phyloP scores from a whole-genome alignment of 768 basidiomycete species.

The Dentipellis sp. region DNA sequence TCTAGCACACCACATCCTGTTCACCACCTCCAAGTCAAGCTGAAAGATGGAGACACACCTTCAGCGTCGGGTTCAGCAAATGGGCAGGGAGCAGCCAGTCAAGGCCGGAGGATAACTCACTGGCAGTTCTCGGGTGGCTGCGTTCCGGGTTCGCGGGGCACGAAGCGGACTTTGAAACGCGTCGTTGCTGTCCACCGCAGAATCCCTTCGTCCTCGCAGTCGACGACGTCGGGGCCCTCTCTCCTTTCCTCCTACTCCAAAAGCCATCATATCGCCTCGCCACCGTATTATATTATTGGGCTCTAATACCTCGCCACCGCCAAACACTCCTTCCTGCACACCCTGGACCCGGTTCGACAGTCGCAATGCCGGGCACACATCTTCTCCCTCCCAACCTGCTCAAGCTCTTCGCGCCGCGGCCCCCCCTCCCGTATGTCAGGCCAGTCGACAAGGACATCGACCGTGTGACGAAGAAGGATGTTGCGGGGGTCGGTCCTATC shows the following conservation, averaged over 20 bases:
- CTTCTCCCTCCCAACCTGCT: slow-evolving; percentile 92
- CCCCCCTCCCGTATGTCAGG: slow-evolving; percentile 78
- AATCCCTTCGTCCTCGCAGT: background rate
- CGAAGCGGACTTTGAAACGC: background rate
- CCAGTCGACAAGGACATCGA: slow-evolving; percentile 82
- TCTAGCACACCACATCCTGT: no score
- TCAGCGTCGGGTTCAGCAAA: no score
- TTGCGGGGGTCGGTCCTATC: slow-evolving; percentile 69
- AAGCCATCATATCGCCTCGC: background rate
- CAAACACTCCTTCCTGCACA: background rate
- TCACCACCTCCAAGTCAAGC: no score
- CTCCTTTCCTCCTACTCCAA: no score
- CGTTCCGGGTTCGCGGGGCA: background rate
- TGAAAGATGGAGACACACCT: no score
- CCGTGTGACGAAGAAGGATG: slow-evolving; percentile 57
- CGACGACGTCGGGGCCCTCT: background rate
- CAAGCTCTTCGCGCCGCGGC: slow-evolving; percentile 92
- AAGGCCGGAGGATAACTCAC: no score
- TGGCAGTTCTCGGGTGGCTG: no score
- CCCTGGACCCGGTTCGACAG: background rate
- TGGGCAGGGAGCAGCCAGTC: no score
- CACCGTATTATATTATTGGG: background rate
- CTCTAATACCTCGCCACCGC: slow-evolving; percentile 2
- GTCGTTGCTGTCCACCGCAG: background rate
- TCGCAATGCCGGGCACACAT: slow-evolving; percentile 61